Conservation (phyloP, 495 filamentous ascomycete species). For the Tuber indicum region DNA sequence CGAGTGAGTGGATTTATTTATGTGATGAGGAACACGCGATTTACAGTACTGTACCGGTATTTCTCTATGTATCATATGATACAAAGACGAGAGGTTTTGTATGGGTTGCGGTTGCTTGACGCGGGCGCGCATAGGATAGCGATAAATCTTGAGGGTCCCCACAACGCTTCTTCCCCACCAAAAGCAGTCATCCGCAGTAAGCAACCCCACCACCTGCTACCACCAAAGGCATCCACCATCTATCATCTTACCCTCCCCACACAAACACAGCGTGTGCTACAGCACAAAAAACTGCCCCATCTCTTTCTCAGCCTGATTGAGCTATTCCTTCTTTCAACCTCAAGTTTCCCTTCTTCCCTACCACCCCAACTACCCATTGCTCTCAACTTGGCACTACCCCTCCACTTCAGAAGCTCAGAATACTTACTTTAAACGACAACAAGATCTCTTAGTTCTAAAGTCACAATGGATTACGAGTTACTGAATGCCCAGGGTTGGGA, state of each 20-base stretch:
- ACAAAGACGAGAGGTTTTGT: neutral
- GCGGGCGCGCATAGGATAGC: neutral
- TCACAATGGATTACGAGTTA: slow-evolving; percentile 28
- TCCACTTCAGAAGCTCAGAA: neutral
- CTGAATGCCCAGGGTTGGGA: slow-evolving; percentile 23
- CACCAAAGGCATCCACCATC: neutral
- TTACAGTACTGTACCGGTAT: neutral
- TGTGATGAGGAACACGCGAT: neutral
- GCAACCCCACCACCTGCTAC: neutral
- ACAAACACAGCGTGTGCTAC: neutral
- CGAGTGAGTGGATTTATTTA: neutral
- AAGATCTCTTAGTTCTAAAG: neutral
- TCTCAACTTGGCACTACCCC: neutral
- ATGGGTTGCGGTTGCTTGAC: neutral
- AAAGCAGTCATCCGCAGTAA: neutral
- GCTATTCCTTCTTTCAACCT: neutral
- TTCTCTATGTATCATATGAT: neutral
- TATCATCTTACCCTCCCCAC: neutral
- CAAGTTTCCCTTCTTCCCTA: neutral
- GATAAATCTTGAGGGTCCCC: neutral
- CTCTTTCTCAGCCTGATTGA: neutral
- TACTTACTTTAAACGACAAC: neutral
- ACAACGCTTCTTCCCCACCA: neutral
- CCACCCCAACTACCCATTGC: neutral
- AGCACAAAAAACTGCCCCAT: neutral